Percentiles rank a stretch among this genome's conserved stretches.
These are phyloP conservation scores for Rhododendron mucronatum DNA, from an alignment of 148 eudicot genomes.

Conservation along the genomic window DNA sequence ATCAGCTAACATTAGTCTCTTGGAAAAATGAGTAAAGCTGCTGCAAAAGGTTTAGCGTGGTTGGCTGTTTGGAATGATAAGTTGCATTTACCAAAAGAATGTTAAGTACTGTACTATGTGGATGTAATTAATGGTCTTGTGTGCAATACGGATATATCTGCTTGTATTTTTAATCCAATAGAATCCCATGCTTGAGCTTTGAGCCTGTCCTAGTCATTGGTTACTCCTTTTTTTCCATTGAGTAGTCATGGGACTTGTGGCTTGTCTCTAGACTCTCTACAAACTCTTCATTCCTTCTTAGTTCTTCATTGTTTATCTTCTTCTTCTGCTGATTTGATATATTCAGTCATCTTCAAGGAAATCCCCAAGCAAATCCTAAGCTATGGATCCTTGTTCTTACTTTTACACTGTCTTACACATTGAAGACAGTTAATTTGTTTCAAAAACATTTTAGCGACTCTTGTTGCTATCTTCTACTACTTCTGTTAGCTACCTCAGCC, in stretches of 20 bases:
- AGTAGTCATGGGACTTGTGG: background rate
- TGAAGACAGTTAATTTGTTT: background rate
- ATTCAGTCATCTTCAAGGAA: background rate
- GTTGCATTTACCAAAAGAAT: background rate
- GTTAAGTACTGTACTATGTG: background rate
- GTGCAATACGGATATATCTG: background rate
- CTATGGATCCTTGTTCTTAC: background rate
- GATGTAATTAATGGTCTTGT: background rate
- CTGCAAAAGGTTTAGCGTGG: background rate
- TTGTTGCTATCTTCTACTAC: background rate
- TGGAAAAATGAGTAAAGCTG: background rate
- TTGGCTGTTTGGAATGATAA: background rate
- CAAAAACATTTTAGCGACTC: background rate
- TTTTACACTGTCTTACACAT: background rate
- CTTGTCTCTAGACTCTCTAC: background rate
- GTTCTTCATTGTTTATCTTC: background rate
- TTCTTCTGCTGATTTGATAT: background rate
- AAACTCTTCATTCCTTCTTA: background rate
- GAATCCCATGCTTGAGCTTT: background rate
- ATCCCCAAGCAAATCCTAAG: background rate
- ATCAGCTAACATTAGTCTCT: background rate
- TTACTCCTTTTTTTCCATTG: background rate
- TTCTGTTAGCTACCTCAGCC: background rate
- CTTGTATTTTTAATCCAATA: background rate
- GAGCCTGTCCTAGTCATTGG: background rate